phyloP scores from a whole-genome alignment of 495 filamentous ascomycete genomes.

The Endocarpon pusillum region DNA sequence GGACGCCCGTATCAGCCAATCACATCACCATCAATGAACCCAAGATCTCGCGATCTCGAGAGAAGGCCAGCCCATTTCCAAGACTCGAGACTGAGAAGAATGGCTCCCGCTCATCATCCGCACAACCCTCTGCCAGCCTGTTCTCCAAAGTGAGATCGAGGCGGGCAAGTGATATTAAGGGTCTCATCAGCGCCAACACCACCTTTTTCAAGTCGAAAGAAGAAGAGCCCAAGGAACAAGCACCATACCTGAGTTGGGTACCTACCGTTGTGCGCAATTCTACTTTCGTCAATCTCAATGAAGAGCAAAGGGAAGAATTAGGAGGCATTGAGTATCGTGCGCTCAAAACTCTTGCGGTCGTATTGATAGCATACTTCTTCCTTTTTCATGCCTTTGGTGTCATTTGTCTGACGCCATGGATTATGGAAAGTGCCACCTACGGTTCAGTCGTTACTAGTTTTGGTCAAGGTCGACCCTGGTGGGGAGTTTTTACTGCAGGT shows the following conservation, averaged over 20 bases:
- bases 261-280: conserved; percentile 76
- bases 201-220: too few relatives aligned
- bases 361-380: conserved; percentile 62
- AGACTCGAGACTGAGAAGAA: too few relatives aligned
- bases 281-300: conserved; percentile 50
- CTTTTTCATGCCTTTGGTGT: conserved; percentile 60
- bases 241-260: conserved; percentile 89
- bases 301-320: conserved; percentile 38
- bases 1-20: conserved; percentile 5
- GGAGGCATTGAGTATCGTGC: conserved; percentile 49
- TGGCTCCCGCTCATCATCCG: too few relatives aligned
- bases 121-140: conserved; percentile 22
- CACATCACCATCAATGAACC: conserved; percentile 52
- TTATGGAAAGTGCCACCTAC: conserved; percentile 39
- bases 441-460: conserved; percentile 39
- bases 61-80: conserved; percentile 22
- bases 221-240: conserved; percentile 31
- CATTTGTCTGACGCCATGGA: conserved; percentile 62
- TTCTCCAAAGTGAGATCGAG: conserved; percentile 13
- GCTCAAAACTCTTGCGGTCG: conserved; percentile 60
- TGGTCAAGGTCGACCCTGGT: conserved; percentile 61
- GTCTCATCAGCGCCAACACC: conserved; percentile 24
- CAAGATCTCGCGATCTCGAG: conserved; percentile 19
- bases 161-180: conserved; percentile 18
- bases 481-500: conserved; percentile 72